phyloP scores from a whole-genome alignment of 192 early-diverging fungal genomes.

The Coemansia sp. region DNA sequence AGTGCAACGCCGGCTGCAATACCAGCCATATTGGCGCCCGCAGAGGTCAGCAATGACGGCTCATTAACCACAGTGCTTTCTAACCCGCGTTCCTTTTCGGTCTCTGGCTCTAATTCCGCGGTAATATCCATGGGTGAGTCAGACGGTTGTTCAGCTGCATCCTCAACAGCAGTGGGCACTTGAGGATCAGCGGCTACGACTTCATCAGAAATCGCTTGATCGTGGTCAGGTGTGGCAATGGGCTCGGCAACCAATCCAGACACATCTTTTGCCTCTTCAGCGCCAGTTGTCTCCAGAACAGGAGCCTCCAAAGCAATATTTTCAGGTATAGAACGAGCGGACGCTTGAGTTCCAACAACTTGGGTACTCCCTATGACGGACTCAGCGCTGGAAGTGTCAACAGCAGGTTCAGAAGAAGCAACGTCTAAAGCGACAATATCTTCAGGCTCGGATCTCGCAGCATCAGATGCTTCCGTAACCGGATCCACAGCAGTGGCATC shows the following conservation, averaged over 20 bases:
- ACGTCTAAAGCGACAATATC: no score
- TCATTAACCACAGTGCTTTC: not conserved
- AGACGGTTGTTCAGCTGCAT: not conserved
- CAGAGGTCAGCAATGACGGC: not conserved
- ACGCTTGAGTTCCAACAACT: not conserved
- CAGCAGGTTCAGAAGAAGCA: no score
- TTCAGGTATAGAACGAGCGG: not conserved
- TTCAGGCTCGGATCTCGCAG: not conserved
- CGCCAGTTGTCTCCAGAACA: not conserved
- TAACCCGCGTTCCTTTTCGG: not conserved
- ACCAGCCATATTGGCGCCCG: not conserved
- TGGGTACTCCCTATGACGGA: no score
- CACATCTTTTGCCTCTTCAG: not conserved
- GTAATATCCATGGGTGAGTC: not conserved
- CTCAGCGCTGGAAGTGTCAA: no score
- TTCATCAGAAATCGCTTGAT: not conserved
- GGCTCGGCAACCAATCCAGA: no score
- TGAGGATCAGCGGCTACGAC: not conserved
- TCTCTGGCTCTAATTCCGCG: not conserved
- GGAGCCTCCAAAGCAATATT: not conserved
- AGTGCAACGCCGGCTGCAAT: conserved; percentile 6
- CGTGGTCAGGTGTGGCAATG: not conserved
- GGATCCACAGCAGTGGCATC: not conserved
- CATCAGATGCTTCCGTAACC: not conserved
- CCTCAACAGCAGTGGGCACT: conserved; percentile 5